phyloP scores from a whole-genome alignment of 495 filamentous ascomycete genomes.

The Elaphomyces granulatus region DNA sequence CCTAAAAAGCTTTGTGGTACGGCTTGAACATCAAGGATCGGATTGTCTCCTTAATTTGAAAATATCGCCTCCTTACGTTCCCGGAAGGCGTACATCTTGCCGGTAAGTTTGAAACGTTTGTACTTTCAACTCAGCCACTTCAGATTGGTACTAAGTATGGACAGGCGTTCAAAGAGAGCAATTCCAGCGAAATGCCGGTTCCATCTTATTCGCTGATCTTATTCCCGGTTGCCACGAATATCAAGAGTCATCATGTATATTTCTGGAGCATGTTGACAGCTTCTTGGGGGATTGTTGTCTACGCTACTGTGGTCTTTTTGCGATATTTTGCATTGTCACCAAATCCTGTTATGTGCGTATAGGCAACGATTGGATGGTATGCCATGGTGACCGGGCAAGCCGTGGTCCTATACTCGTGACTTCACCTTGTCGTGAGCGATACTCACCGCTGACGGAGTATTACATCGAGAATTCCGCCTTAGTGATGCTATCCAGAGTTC shows the following conservation, averaged over 20 bases:
- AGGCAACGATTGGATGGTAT: slow-evolving; percentile 18
- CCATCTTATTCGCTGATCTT: too few relatives aligned
- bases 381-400: slow-evolving; percentile 24
- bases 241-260: too few relatives aligned
- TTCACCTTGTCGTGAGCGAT: slow-evolving; percentile 23
- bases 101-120: not conserved
- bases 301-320: slow-evolving; percentile 18
- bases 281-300: slow-evolving; percentile 14
- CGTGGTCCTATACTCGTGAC: slow-evolving; percentile 27
- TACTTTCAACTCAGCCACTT: not conserved
- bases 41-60: not conserved
- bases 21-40: not conserved
- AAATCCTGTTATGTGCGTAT: slow-evolving; percentile 12
- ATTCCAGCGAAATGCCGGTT: too few relatives aligned
- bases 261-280: slow-evolving; percentile 30
- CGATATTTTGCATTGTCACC: slow-evolving; percentile 17
- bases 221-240: too few relatives aligned
- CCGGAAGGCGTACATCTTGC: not conserved
- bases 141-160: not conserved
- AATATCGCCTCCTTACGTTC: not conserved
- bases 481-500: too few relatives aligned
- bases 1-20: not conserved
- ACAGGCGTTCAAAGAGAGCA: not conserved
- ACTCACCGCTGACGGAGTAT: too few relatives aligned
- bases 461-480: too few relatives aligned